These are phyloP conservation scores for Fraxinus angustifolia DNA, from an alignment of 305 asterid genomes.

Conservation along the genomic window DNA sequence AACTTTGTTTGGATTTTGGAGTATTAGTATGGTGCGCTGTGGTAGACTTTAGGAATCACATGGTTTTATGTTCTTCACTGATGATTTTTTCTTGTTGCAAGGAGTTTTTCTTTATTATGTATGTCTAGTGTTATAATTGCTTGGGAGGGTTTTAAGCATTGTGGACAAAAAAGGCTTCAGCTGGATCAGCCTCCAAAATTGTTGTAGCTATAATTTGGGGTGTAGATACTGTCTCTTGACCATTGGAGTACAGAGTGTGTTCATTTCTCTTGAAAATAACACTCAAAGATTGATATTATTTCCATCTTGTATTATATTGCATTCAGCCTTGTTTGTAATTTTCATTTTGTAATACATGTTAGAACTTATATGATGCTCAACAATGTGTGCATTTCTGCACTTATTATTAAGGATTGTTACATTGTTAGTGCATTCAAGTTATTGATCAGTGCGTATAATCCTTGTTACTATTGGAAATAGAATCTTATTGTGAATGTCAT, in stretches of 20 bases:
- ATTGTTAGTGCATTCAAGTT: not conserved
- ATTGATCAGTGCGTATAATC: not conserved
- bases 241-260: not conserved
- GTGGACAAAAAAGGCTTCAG: not conserved
- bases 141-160: not conserved
- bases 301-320: not conserved
- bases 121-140: not conserved
- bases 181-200: not conserved
- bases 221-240: not conserved
- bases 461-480: not conserved
- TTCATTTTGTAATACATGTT: not conserved
- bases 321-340: not conserved
- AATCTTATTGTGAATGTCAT: not conserved
- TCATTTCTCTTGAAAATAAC: not conserved
- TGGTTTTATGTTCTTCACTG: not conserved
- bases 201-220: not conserved
- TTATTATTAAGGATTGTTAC: not conserved
- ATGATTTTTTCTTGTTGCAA: not conserved
- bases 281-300: not conserved
- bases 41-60: not conserved
- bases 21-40: not conserved
- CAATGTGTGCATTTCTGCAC: not conserved
- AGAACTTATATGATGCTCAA: not conserved
- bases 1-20: not conserved
- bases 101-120: not conserved